Conservation (phyloP, 1,139 yeast genomes). For the Suhomyces anneliseae region DNA sequence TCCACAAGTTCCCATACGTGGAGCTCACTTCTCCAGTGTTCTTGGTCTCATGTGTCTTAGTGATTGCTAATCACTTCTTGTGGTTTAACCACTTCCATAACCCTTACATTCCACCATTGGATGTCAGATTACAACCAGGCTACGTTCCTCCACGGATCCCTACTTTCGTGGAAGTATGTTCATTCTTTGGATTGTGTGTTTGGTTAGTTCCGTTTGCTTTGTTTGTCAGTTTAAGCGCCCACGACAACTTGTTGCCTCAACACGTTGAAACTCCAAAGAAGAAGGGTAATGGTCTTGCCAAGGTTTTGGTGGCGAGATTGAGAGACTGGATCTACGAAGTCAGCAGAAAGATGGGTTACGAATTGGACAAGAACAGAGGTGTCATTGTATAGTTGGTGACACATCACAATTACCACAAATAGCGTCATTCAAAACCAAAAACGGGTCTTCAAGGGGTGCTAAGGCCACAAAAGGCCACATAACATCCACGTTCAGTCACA, state of each 20-base stretch:
- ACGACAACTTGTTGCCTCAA: constrained; percentile 82
- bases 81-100: constrained; percentile 89
- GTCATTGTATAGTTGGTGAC: constrained; percentile 34
- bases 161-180: constrained; percentile 82
- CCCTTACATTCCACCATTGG: constrained; percentile 59
- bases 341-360: constrained; percentile 59
- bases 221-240: constrained; percentile 89
- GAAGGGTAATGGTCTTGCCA: constrained; percentile 55
- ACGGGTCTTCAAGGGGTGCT: too few species aligned
- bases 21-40: constrained; percentile 71
- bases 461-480: too few species aligned
- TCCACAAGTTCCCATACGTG: constrained; percentile 81
- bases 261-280: constrained; percentile 32
- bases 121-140: constrained; percentile 54
- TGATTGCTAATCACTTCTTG: constrained; percentile 75
- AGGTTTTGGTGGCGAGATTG: constrained; percentile 56
- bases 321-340: constrained; percentile 52
- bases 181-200: constrained; percentile 88
- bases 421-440: too few species aligned
- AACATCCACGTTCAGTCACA: too few species aligned
- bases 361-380: constrained; percentile 60
- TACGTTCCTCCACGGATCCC: constrained; percentile 73
- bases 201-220: constrained; percentile 95
- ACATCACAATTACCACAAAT: too few species aligned
- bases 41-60: constrained; percentile 68